Conservation (phyloP, 2,329 filamentous ascomycete genomes). For the Metarhizium brunneum region DNA sequence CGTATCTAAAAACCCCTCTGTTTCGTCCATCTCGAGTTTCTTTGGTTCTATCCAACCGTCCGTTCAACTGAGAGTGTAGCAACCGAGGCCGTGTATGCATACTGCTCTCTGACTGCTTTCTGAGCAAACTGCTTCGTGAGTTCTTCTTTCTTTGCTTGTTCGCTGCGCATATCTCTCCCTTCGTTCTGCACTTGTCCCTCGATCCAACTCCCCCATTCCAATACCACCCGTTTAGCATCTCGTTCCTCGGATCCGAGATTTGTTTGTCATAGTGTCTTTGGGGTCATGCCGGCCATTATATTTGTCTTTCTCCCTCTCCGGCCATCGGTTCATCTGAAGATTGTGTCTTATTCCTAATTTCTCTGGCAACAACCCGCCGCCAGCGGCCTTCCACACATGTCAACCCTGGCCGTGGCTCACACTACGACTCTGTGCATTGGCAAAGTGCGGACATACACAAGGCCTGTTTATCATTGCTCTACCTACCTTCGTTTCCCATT, state of each 20-base stretch:
- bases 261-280: constrained; percentile 7
- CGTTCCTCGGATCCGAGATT: constrained; percentile 4
- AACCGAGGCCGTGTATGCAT: constrained; percentile 27
- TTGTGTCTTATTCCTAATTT: not conserved
- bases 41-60: constrained; percentile 2
- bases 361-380: not conserved
- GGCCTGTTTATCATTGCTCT: not conserved
- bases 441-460: not conserved
- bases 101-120: constrained; percentile 25
- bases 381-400: not conserved
- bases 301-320: constrained; percentile 1
- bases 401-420: not conserved
- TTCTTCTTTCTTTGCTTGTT: constrained; percentile 10
- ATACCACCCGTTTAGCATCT: constrained; percentile 5
- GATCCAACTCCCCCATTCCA: constrained; percentile 1
- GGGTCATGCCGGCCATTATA: constrained; percentile 8
- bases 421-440: constrained; percentile 1
- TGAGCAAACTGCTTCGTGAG: constrained; percentile 21
- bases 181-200: not conserved
- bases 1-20: constrained; percentile 7
- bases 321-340: not conserved
- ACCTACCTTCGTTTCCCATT: constrained; percentile 1
- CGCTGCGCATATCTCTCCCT: constrained; percentile 2
- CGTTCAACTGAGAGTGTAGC: constrained; percentile 13
- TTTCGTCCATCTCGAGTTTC: constrained; percentile 5